Base-by-base conservation (phyloP, 768 basidiomycete species). In the Auriscalpium vulgare region DNA sequence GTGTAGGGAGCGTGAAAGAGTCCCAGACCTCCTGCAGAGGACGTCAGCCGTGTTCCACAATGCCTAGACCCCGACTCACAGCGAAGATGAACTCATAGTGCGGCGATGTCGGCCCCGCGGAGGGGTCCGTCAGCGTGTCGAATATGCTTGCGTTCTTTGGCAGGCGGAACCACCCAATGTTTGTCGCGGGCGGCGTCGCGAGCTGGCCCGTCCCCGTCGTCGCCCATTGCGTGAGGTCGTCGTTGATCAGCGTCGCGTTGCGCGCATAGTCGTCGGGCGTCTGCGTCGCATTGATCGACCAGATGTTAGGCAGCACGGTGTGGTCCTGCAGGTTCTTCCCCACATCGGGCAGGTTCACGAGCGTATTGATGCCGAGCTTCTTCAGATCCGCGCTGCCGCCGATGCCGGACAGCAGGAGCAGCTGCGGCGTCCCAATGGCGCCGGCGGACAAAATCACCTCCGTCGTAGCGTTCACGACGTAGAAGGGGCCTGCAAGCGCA, bases 301-400 rank as follows among this genome's bases (percentile, higher is more conserved):
- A 53, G 35, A 37, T 44, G 16, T 46, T 64, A 13, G 44, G 57
- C 50, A 50, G 13, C 10, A 34, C 3, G 37, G 46, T 9, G 52
- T 60, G 55, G 61, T 72, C 73, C 62, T 72, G 71, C 14, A 74
- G 61, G 54, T 74, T 72, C 10, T 38, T 61, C n/a, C 74, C 73
- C 19, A 75, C 73, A 3, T 70, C 70, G 1, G 73, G 70, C 17
- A 71, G 61, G 55, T 71, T 38, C 4, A 71, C 62, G 23, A 69
- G 43, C 6, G 70, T 21, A 36, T 62, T 50, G 54, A 72, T 70
- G 8, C 67, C 67, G 36, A 65, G 50, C 19, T 62, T 17, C 9
- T 43, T 38, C 2, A 73, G 64, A 4, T 69, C 65, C 2, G 58
- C 45, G 4, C 40, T 14, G 53, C 71, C 67, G 11, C 72, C 71